Percentiles rank a stretch among this genome's conserved stretches.
Conservation (phyloP, 148 eudicot genomes). For the Persicaria maculosa region DNA sequence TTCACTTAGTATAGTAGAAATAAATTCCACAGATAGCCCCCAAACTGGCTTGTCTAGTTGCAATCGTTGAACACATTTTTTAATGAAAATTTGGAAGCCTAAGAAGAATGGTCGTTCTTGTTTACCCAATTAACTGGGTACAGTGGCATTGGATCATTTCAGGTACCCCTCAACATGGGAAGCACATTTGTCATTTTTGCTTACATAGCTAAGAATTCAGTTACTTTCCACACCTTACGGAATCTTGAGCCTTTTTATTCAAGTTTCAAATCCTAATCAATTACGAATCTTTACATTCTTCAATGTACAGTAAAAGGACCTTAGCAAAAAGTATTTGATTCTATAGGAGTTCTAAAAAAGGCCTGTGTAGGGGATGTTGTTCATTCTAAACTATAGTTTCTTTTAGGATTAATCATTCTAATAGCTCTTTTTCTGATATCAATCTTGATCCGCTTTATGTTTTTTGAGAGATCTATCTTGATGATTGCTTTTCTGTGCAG, state of each 20-base stretch:
- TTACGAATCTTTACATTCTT: background rate
- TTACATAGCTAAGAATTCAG: background rate
- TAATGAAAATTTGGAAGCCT: background rate
- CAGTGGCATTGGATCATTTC: background rate
- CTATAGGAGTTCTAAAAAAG: background rate
- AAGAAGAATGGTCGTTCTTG: background rate
- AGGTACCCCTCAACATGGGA: background rate
- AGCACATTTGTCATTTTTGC: background rate
- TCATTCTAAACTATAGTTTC: background rate
- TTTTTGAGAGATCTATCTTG: background rate
- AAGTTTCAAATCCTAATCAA: background rate
- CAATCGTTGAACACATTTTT: background rate
- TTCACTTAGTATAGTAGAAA: background rate
- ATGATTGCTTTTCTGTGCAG: constrained; percentile 33
- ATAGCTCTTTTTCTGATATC: background rate
- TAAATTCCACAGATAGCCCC: background rate
- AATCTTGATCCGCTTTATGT: background rate
- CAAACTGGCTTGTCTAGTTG: background rate
- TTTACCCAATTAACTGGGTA: background rate
- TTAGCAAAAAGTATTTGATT: background rate
- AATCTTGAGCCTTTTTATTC: background rate
- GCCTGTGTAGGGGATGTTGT: background rate
- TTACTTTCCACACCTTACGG: background rate
- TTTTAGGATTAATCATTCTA: constrained; percentile 4
- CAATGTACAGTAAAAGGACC: background rate